These are phyloP conservation scores for Tolypocladium guangdongense DNA, from an alignment of 2,329 filamentous ascomycete species.

Conservation along the genomic window DNA sequence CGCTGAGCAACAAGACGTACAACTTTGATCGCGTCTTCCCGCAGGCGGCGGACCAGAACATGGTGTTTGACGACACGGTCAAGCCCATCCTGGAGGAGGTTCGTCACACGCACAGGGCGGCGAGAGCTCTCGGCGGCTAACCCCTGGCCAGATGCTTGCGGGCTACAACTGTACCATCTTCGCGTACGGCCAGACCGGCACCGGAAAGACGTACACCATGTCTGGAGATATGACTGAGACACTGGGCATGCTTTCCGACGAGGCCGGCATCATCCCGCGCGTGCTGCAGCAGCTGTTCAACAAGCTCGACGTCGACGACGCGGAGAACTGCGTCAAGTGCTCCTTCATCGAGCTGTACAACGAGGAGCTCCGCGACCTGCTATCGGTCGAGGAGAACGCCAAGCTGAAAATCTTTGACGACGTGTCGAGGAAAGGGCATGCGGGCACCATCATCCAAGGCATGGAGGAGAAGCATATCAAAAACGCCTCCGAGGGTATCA, in stretches of 20 bases:
- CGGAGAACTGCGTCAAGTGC: constrained; percentile 86
- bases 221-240: constrained; percentile 92
- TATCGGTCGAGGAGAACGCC: constrained; percentile 66
- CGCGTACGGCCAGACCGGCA: constrained; percentile 95
- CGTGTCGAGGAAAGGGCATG: constrained; percentile 72
- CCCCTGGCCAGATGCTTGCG: constrained; percentile 59
- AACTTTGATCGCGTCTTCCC: constrained; percentile 97
- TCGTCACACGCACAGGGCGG: constrained; percentile 15
- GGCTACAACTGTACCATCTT: constrained; percentile 99
- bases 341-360: constrained; percentile 99
- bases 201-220: constrained; percentile 99
- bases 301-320: constrained; percentile 67
- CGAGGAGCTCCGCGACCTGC: constrained; percentile 84
- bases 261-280: constrained; percentile 89
- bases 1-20: constrained; percentile 91
- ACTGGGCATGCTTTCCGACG: constrained; percentile 75
- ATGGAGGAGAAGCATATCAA: constrained; percentile 97
- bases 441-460: constrained; percentile 81
- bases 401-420: constrained; percentile 97
- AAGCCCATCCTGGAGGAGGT: constrained; percentile 89
- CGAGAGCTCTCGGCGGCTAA: background rate
- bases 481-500: constrained; percentile 73
- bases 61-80: constrained; percentile 93
- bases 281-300: constrained; percentile 79
- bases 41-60: constrained; percentile 81